Conservation (phyloP, 306 rosid species). For the Trifolium repens region DNA sequence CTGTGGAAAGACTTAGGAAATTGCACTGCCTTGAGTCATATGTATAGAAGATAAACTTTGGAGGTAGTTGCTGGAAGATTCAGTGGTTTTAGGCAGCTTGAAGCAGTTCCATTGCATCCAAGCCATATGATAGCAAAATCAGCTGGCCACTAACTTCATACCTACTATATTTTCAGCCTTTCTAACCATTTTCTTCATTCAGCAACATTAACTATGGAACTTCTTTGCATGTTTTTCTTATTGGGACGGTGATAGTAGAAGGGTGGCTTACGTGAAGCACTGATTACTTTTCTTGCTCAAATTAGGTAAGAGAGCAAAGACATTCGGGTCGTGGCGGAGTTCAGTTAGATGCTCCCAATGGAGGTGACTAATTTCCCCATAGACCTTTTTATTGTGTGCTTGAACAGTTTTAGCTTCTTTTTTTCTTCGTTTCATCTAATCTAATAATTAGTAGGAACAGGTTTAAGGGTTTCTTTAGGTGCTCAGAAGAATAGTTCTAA, state of each 20-base stretch:
- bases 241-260: constrained; percentile 3
- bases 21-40: constrained; percentile 8
- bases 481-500: constrained; percentile 46
- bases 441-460: constrained; percentile 35
- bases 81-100: constrained; percentile 8
- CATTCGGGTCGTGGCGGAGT: constrained; percentile 42
- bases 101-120: constrained; percentile 16
- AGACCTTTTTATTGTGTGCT: constrained; percentile 21
- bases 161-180: neutral
- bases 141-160: constrained; percentile 11
- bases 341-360: constrained; percentile 48
- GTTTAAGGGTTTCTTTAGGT: constrained; percentile 47
- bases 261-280: constrained; percentile 22
- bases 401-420: constrained; percentile 26
- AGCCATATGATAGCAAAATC: constrained; percentile 21
- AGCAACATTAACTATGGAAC: constrained; percentile 3
- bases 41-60: constrained; percentile 7
- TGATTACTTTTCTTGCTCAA: constrained; percentile 34
- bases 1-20: neutral
- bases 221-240: neutral
- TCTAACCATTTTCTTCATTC: constrained; percentile 16
- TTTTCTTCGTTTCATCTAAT: constrained; percentile 25
- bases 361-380: constrained; percentile 50
- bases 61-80: constrained; percentile 1
- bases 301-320: constrained; percentile 56